Conservation (phyloP, 1,284 basidiomycete species). For the Puccinia hordei region DNA sequence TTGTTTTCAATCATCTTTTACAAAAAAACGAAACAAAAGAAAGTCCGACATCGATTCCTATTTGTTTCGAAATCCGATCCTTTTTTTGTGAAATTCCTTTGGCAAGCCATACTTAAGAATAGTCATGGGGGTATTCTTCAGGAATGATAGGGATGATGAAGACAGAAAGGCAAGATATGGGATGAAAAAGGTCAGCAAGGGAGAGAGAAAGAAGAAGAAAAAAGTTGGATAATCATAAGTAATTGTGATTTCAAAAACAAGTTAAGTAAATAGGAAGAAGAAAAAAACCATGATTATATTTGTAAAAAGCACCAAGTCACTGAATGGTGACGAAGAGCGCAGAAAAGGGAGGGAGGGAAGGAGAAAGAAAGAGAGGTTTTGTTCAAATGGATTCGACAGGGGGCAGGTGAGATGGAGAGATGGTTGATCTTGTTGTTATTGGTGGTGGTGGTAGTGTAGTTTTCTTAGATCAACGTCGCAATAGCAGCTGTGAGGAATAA, state of each 20-base stretch:
- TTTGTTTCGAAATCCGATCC: too few relatives aligned
- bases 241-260: not conserved
- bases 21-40: too few relatives aligned
- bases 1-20: too few relatives aligned
- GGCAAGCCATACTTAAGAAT: too few relatives aligned
- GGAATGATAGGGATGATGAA: too few relatives aligned
- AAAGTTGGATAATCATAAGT: not conserved
- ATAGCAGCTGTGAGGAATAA: not conserved
- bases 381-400: not conserved
- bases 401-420: not conserved
- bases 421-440: not conserved
- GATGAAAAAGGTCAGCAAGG: not conserved
- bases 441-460: not conserved
- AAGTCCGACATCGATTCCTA: too few relatives aligned
- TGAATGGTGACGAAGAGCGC: not conserved
- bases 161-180: too few relatives aligned
- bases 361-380: not conserved
- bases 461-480: not conserved
- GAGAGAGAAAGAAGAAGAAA: not conserved
- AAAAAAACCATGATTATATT: too few relatives aligned
- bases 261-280: not conserved
- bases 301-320: not conserved
- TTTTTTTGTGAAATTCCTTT: too few relatives aligned
- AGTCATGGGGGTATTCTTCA: too few relatives aligned
- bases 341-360: not conserved